Base-by-base conservation (phyloP, 768 basidiomycete genomes). In the Trametes meyenii region DNA sequence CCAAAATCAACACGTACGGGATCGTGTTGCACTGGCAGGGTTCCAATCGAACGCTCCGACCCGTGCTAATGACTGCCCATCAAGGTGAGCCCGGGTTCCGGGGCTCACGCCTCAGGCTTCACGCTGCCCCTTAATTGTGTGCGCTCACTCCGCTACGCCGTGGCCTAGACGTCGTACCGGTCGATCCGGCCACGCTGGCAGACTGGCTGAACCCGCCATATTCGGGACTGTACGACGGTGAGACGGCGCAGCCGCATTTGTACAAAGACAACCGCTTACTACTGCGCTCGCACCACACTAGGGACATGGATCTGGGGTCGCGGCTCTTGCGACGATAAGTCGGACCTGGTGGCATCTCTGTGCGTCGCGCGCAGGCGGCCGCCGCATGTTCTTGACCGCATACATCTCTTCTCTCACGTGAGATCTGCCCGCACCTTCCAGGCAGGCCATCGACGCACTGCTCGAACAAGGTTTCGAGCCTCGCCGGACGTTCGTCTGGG, bases 1-100 rank as follows among this genome's bases (percentile, higher is more conserved):
- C 82, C 5, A 76, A 77, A 57, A 81, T 89, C 52, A 86, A 86
- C 65, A 85, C 80, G 0, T 87, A 83, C 52, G 86, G 82, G 0
- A 76, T 88, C 16, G 73, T 88, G 1, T 84, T 83, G 65, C 80
- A 83, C 46, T 88, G 85, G 85, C 73, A 80, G 45, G 87, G 86
- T 2, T 75, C 77, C 11, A 75, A 83, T 46, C 59, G 74, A 8
- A 60, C 71, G 7, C 70, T 81, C 35, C 85, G 85, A 65, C 88
- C 86, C 0, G 66, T 87, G 2, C 72, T 88, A 13, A 72, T 84
- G 38, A 72, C 79, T 13, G 82, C 80, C 8, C 83, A 85, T 63
- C 83, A 84, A 73, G 84, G 82, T 79, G n/a, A 36, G 50, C 19
- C 26, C 36, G 16, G 44, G 44, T 19, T 19, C n/a, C 21, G 44